Percentiles rank a stretch among this genome's conserved stretches.
Conservation (phyloP, 108 stramenopile species). For the Skeletonema menzelii region DNA sequence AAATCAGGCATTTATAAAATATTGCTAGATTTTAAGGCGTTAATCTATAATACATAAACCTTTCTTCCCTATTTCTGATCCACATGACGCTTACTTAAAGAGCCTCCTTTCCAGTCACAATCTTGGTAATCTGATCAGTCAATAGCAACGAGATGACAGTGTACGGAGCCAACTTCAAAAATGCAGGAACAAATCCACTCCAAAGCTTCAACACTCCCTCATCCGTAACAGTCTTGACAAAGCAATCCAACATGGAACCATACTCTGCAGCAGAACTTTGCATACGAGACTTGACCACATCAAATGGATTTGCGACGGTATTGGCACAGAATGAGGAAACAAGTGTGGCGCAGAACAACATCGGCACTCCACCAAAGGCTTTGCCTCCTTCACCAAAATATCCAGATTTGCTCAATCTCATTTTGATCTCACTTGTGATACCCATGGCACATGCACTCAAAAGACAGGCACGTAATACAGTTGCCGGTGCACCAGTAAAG, state of each 20-base stretch:
- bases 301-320: conserved; percentile 73
- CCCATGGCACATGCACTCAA: conserved; percentile 64
- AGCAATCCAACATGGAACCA: conserved; percentile 60
- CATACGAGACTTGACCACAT: conserved; percentile 71
- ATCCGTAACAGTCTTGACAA: conserved; percentile 47
- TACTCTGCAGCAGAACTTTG: conserved; percentile 60
- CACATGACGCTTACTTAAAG: conserved; percentile 19
- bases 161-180: conserved; percentile 79
- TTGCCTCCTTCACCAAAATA: conserved; percentile 61
- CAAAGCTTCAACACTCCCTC: conserved; percentile 63
- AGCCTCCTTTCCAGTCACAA: conserved; percentile 64
- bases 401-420: conserved; percentile 48
- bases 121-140: conserved; percentile 67
- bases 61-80: not conserved
- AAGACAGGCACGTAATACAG: conserved; percentile 65
- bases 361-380: conserved; percentile 52
- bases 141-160: conserved; percentile 67
- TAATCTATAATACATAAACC: not conserved
- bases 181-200: conserved; percentile 71
- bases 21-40: not conserved
- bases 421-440: conserved; percentile 63
- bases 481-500: conserved; percentile 68
- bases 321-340: conserved; percentile 66
- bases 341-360: conserved; percentile 65
- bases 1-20: not conserved